Base-by-base conservation (phyloP, 2,329 filamentous ascomycete genomes). In the Stylonectria norvegica region DNA sequence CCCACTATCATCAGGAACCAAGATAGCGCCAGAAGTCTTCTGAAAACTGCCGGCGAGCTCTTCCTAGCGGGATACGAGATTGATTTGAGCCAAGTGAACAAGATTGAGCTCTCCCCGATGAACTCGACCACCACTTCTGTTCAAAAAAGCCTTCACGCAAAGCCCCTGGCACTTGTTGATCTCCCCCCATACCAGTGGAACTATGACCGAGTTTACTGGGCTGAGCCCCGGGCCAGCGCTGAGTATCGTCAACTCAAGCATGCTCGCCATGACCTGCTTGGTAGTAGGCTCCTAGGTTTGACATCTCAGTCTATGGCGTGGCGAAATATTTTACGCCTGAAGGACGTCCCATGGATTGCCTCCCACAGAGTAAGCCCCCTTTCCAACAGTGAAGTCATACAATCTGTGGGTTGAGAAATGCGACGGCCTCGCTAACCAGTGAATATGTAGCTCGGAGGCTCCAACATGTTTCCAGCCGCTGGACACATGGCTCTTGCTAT, bases 321-420 rank as follows among this genome's bases (percentile, higher is more conserved):
- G 73, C 63, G 72, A 25, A 75, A 73, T 42, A 63, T 71, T 17
- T 52, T 76, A 20, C 64, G 64, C 9, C 48, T 69, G 1, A 69
- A 73, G 27, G 71, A 76, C 40, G 52, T 75, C 0, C 75, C 81
- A 2, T 83, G 81, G 66, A 64, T 79, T 5, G 67, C 73, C 31
- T 73, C 81, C 48, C 79, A 82, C 60, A 0, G n/a, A n/a, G n/a
- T n/a, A n/a, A n/a, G n/a, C n/a, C n/a, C n/a, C n/a, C n/a, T n/a
- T n/a, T n/a, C n/a, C n/a, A n/a, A n/a, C n/a, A n/a, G n/a, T n/a
- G n/a, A n/a, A n/a, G n/a, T n/a, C n/a, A n/a, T n/a, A n/a, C n/a
- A n/a, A n/a, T n/a, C n/a, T n/a, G n/a, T n/a, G n/a, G n/a, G n/a
- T n/a, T n/a, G n/a, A n/a, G n/a, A n/a, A n/a, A n/a, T n/a, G n/a